Conservation (phyloP, 352 stramenopile genomes). For the Phytophthora europaea region DNA sequence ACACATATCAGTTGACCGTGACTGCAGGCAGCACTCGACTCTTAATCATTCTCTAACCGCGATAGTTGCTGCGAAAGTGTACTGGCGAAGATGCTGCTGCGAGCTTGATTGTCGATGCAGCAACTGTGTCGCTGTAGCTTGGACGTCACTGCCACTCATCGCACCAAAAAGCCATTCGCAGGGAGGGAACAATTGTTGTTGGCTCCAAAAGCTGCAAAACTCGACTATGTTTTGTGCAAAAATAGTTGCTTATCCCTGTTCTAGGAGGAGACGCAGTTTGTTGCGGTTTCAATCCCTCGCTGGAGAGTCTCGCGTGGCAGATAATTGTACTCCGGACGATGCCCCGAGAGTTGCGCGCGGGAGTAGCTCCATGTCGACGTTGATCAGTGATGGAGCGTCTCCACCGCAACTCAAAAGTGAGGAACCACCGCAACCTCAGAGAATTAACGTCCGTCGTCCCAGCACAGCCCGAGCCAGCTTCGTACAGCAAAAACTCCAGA, state of each 20-base stretch:
- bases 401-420: constrained; percentile 18
- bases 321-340: constrained; percentile 28
- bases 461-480: constrained; percentile 47
- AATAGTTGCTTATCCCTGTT: constrained; percentile 27
- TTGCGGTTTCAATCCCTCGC: constrained; percentile 35
- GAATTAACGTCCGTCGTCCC: constrained; percentile 6
- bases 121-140: constrained; percentile 44
- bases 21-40: neutral
- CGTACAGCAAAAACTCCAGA: constrained; percentile 74
- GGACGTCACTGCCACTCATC: constrained; percentile 40
- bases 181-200: neutral
- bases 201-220: neutral
- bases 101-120: constrained; percentile 51
- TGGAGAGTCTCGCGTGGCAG: constrained; percentile 18
- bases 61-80: constrained; percentile 51
- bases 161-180: constrained; percentile 4
- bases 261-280: neutral
- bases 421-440: constrained; percentile 12
- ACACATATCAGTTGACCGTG: neutral
- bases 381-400: constrained; percentile 34
- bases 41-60: constrained; percentile 26
- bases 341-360: constrained; percentile 25
- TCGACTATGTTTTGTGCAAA: constrained; percentile 16
- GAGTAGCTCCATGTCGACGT: constrained; percentile 40
- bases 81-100: constrained; percentile 38